Conservation (phyloP, 768 basidiomycete species). For the Auricularia heimuer region DNA sequence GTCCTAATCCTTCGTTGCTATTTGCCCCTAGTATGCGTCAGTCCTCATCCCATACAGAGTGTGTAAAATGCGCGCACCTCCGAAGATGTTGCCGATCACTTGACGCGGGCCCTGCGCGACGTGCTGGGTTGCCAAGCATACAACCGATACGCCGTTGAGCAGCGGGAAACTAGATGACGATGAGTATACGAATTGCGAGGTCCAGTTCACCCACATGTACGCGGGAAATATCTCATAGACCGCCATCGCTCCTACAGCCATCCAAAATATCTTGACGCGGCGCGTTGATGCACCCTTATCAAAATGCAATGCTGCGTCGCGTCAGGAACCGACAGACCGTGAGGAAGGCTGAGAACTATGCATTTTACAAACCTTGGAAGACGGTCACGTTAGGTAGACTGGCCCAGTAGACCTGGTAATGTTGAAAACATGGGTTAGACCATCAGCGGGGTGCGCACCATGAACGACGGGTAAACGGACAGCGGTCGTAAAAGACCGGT, state of each 20-base stretch:
- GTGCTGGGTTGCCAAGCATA: conserved; percentile 41
- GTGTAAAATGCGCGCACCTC: conserved; percentile 27
- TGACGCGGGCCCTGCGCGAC: conserved; percentile 37
- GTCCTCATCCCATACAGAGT: no score
- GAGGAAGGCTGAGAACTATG: neutral
- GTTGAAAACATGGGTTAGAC: no score
- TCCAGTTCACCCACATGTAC: conserved; percentile 11
- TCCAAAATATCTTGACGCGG: conserved; percentile 16
- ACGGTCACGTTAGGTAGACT: conserved; percentile 49
- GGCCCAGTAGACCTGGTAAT: conserved; percentile 35
- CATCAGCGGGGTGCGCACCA: conserved; percentile 21
- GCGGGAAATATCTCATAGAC: conserved; percentile 15
- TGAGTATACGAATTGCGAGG: neutral
- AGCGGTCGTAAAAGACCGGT: conserved; percentile 49
- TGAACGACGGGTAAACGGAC: conserved; percentile 51
- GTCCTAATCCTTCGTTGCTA: conserved; percentile 58
- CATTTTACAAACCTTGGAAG: conserved; percentile 30
- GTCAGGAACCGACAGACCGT: neutral
- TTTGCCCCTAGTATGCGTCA: conserved; percentile 17
- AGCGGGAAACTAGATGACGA: conserved; percentile 12
- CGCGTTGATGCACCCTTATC: conserved; percentile 8
- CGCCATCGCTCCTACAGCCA: conserved; percentile 11
- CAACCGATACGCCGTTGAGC: conserved; percentile 17
- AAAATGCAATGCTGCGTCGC: conserved; percentile 10
- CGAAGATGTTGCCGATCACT: conserved; percentile 51